A percentile compares a stretch with the other conserved stretches of the same genome.
Evolutionary conservation across 73 alveolate species (phyloP).

Genomic region (Paramecium octaurelia): DNA sequence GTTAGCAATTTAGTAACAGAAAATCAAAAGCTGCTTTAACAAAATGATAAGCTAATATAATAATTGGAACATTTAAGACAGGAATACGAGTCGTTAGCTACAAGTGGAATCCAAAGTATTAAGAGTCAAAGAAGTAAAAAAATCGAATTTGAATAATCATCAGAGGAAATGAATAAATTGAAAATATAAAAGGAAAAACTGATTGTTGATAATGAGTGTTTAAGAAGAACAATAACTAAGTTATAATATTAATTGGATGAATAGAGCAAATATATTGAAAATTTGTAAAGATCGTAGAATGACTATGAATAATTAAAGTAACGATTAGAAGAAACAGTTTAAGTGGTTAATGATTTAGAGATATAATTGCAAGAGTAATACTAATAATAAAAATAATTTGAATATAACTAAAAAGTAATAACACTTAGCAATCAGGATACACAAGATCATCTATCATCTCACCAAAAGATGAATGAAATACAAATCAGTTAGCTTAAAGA

Average conservation of each 20-base stretch:
- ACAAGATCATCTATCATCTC: background rate
- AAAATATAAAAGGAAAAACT: background rate
- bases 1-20: background rate
- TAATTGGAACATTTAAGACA: background rate
- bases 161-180: background rate
- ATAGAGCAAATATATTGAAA: background rate
- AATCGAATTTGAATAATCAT: background rate
- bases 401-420: background rate
- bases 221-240: background rate
- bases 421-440: background rate
- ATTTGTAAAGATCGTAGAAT: background rate
- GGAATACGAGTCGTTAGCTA: background rate
- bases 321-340: background rate
- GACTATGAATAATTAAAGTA: background rate
- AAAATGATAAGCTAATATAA: background rate
- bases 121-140: background rate
- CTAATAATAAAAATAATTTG: background rate
- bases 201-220: background rate
- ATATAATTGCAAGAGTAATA: background rate
- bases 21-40: background rate
- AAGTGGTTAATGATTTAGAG: background rate
- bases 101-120: background rate
- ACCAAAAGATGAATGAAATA: background rate
- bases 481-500: background rate
- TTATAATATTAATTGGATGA: background rate